A percentile compares a stretch with the other conserved stretches of the same genome.
Conservation (phyloP, 345 rosid genomes). For the Alliaria petiolata region DNA sequence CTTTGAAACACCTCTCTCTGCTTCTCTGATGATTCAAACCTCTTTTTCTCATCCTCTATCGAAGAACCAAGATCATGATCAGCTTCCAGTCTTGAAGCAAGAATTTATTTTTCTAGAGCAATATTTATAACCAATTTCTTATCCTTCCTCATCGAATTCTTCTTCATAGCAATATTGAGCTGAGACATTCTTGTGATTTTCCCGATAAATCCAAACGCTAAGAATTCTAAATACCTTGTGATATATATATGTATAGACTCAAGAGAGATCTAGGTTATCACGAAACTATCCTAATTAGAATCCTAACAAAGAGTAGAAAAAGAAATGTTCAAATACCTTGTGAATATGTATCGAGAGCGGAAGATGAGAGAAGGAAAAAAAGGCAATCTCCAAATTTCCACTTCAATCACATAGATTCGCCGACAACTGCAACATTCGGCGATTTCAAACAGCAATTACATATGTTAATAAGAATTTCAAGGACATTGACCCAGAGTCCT, state of each 20-base stretch:
- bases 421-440: neutral
- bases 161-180: neutral
- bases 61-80: neutral
- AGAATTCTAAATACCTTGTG: neutral
- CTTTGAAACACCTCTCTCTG: no score
- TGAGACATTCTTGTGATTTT: conserved; percentile 3
- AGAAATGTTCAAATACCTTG: neutral
- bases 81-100: conserved; percentile 15
- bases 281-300: no score
- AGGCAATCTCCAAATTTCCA: neutral
- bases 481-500: no score
- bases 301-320: neutral
- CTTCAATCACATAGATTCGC: neutral
- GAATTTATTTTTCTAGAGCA: neutral
- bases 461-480: no score
- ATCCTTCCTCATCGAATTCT: conserved; percentile 9
- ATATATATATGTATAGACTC: no score
- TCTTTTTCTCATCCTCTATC: conserved; percentile 1
- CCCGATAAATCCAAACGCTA: neutral
- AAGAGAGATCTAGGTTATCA: neutral
- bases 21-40: neutral
- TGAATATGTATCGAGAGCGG: neutral
- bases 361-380: neutral
- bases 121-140: conserved; percentile 9
- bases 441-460: no score